These are phyloP conservation scores for Aspergillus steynii DNA, from an alignment of 495 filamentous ascomycete genomes.

Conservation along the genomic window DNA sequence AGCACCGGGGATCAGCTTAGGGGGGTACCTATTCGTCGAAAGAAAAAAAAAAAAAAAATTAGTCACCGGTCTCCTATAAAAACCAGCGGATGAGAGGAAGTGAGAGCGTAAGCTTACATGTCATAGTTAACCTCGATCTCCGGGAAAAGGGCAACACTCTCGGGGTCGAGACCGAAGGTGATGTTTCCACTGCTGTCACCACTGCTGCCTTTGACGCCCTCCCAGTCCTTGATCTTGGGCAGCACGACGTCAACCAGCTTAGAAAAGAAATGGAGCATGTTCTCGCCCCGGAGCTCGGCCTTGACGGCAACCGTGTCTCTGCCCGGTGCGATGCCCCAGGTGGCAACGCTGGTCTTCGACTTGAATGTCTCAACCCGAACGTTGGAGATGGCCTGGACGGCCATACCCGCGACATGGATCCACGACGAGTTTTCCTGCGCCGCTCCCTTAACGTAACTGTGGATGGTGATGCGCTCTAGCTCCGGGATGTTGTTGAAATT, in stretches of 20 bases:
- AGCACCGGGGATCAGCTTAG: conserved; percentile 91
- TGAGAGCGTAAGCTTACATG: conserved; percentile 58
- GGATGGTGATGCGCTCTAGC: conserved; percentile 76
- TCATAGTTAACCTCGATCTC: conserved; percentile 92
- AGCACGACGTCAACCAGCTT: conserved; percentile 85
- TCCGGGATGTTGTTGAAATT: conserved; percentile 84
- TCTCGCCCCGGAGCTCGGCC: conserved; percentile 70
- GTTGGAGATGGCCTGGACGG: conserved; percentile 82
- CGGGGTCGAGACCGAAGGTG: conserved; percentile 69
- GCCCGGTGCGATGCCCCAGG: conserved; percentile 60
- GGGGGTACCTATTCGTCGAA: conserved; percentile 60
- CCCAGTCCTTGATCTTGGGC: conserved; percentile 93
- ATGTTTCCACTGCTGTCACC: conserved; percentile 91
- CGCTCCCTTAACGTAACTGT: conserved; percentile 64
- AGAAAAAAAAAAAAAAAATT: conserved; percentile 9
- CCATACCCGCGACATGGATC: conserved; percentile 78
- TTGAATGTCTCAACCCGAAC: conserved; percentile 68
- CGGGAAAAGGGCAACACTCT: conserved; percentile 78
- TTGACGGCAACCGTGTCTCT: conserved; percentile 59
- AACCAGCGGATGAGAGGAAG: neutral
- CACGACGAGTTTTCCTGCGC: conserved; percentile 65
- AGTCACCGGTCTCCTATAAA: conserved; percentile 7
- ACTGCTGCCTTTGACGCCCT: conserved; percentile 69
- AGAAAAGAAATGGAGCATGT: conserved; percentile 84
- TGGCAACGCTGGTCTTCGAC: conserved; percentile 63